Evolutionary conservation across 2,329 filamentous ascomycete genomes (phyloP).

Genomic region (Aspergillus carbonarius): DNA sequence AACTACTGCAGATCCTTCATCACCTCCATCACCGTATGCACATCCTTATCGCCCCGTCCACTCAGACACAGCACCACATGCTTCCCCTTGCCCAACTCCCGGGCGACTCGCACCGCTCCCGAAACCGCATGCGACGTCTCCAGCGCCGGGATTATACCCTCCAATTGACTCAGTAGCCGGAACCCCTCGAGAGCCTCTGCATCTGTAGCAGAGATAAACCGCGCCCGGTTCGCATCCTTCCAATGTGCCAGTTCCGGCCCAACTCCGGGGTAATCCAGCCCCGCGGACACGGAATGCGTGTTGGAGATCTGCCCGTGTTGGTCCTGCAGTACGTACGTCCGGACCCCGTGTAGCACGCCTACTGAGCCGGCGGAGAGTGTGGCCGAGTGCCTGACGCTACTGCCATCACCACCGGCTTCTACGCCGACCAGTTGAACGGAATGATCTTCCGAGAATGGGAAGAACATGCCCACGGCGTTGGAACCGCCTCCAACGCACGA

Average conservation of each 20-base stretch:
- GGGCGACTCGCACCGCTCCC: slow-evolving; percentile 81
- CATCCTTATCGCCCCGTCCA: slow-evolving; percentile 93
- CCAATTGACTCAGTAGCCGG: slow-evolving; percentile 74
- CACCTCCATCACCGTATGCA: slow-evolving; percentile 92
- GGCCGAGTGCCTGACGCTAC: slow-evolving; percentile 77
- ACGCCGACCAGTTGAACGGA: slow-evolving; percentile 85
- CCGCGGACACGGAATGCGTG: slow-evolving; percentile 90
- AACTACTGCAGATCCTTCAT: slow-evolving; percentile 64
- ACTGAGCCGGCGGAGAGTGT: slow-evolving; percentile 79
- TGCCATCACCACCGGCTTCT: slow-evolving; percentile 85
- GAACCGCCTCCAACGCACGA: slow-evolving; percentile 92
- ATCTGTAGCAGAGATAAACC: slow-evolving; percentile 85
- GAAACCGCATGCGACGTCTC: slow-evolving; percentile 89
- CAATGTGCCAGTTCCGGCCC: slow-evolving; percentile 85
- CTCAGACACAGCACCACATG: slow-evolving; percentile 89
- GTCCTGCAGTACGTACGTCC: slow-evolving; percentile 90
- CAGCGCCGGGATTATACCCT: slow-evolving; percentile 93
- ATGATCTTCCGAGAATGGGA: slow-evolving; percentile 79
- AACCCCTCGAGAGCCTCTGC: slow-evolving; percentile 84
- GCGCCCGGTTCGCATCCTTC: slow-evolving; percentile 83
- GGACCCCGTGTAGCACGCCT: slow-evolving; percentile 91
- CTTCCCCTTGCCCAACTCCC: slow-evolving; percentile 79
- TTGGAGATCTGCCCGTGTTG: slow-evolving; percentile 84
- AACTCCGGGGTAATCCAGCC: slow-evolving; percentile 92
- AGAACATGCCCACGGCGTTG: slow-evolving; percentile 96